A percentile compares a stretch with the other conserved stretches of the same genome.
Conservation (phyloP, 495 filamentous ascomycete genomes). For the Hyaloscypha hepaticicola region DNA sequence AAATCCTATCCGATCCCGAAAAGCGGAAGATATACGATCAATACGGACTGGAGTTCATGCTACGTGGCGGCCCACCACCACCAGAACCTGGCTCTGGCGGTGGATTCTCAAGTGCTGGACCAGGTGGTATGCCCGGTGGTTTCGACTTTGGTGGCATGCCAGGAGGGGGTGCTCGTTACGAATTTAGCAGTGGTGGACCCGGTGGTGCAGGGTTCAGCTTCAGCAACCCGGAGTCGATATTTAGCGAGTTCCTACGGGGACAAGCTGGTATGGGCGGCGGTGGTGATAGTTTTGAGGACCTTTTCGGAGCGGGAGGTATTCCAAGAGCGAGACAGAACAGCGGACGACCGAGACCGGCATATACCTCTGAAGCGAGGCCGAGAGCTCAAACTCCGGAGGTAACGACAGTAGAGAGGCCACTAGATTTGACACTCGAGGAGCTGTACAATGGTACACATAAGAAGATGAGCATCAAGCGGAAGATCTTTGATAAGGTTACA, state of each 20-base stretch:
- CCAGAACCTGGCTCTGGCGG: constrained; percentile 56
- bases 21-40: constrained; percentile 96
- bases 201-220: constrained; percentile 66
- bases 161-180: constrained; percentile 57
- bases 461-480: constrained; percentile 97
- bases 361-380: constrained; percentile 45
- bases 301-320: constrained; percentile 40
- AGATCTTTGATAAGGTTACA: constrained; percentile 76
- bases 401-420: constrained; percentile 81
- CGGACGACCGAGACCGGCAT: constrained; percentile 36
- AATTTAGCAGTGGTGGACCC: constrained; percentile 60
- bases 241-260: constrained; percentile 72
- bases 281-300: constrained; percentile 48
- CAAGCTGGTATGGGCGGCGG: constrained; percentile 49
- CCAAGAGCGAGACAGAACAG: constrained; percentile 35
- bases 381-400: constrained; percentile 75
- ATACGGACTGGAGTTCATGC: constrained; percentile 88
- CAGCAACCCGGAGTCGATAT: constrained; percentile 80
- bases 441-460: constrained; percentile 81
- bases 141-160: constrained; percentile 55
- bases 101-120: constrained; percentile 44
- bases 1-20: constrained; percentile 95
- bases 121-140: constrained; percentile 43
- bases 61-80: constrained; percentile 74
- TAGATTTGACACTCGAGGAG: constrained; percentile 83